phyloP scores from a whole-genome alignment of 2,329 filamentous ascomycete species.

The Neopestalotiopsis clavispora region DNA sequence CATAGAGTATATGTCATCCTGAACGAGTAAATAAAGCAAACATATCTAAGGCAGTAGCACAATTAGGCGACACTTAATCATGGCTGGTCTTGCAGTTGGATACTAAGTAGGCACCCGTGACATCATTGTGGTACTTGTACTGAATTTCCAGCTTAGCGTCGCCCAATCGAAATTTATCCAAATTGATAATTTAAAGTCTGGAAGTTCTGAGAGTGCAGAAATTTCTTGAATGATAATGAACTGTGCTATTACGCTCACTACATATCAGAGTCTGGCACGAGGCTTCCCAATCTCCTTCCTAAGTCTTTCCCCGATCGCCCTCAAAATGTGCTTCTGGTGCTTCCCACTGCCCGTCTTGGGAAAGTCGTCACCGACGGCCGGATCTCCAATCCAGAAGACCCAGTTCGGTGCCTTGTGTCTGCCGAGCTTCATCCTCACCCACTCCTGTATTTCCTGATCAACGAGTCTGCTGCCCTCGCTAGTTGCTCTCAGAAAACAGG shows the following conservation, averaged over 20 bases:
- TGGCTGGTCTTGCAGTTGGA: no score
- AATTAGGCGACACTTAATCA: no score
- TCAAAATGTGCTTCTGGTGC: conserved; percentile 72
- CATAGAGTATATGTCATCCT: no score
- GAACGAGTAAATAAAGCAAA: background rate
- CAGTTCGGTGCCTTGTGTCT: conserved; percentile 85
- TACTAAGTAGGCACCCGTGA: no score
- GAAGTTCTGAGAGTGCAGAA: no score
- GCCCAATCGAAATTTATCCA: no score
- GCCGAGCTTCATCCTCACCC: conserved; percentile 72
- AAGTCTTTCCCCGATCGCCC: background rate
- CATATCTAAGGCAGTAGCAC: no score
- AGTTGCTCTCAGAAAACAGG: conserved; percentile 76
- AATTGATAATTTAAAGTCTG: no score
- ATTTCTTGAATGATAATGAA: background rate
- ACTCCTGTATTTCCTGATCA: conserved; percentile 65
- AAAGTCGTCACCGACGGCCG: conserved; percentile 56
- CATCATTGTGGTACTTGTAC: no score
- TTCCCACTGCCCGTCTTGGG: conserved; percentile 97
- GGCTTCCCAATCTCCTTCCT: background rate
- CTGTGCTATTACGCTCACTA: background rate
- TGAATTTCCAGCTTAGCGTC: no score
- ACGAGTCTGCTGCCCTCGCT: conserved; percentile 43
- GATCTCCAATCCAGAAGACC: conserved; percentile 77
- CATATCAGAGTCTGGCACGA: background rate